phyloP scores from a whole-genome alignment of 148 eudicot genomes.

The Rhododendron mucronatum region DNA sequence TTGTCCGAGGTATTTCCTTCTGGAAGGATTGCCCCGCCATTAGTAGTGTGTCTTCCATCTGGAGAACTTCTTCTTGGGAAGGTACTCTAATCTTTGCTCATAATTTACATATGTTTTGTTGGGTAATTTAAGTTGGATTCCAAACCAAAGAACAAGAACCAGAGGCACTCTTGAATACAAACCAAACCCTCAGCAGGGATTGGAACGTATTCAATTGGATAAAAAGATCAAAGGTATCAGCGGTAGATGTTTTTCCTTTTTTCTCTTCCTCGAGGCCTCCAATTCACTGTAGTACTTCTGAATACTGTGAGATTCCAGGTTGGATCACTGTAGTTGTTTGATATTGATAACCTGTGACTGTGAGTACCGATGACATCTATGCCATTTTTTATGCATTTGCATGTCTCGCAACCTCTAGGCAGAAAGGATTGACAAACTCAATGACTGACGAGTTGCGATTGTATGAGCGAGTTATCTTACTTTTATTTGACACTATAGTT shows the following conservation, averaged over 20 bases:
- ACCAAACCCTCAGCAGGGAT: not conserved
- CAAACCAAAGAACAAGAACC: not conserved
- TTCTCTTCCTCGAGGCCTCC: not conserved
- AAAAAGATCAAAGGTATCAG: not conserved
- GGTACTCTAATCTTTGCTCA: conserved; percentile 36
- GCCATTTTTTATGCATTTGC: not conserved
- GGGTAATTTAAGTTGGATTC: not conserved
- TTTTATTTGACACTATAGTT: not conserved
- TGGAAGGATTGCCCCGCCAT: conserved; percentile 89
- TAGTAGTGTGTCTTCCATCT: conserved; percentile 85
- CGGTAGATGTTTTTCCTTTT: not conserved
- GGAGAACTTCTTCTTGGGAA: conserved; percentile 96
- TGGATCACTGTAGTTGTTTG: not conserved
- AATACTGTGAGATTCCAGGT: not conserved
- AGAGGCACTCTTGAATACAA: not conserved
- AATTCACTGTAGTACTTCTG: not conserved
- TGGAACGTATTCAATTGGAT: not conserved
- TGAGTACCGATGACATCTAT: not conserved
- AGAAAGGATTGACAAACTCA: not conserved
- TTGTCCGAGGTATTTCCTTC: conserved; percentile 87
- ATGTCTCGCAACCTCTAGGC: not conserved
- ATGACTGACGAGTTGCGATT: not conserved
- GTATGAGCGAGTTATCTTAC: not conserved
- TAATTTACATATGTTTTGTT: not conserved
- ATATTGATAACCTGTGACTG: not conserved